A percentile compares a stretch with the other conserved stretches of the same genome.
phyloP scores from a whole-genome alignment of 108 stramenopile genomes.

The Nannochloropsis oceanica region DNA sequence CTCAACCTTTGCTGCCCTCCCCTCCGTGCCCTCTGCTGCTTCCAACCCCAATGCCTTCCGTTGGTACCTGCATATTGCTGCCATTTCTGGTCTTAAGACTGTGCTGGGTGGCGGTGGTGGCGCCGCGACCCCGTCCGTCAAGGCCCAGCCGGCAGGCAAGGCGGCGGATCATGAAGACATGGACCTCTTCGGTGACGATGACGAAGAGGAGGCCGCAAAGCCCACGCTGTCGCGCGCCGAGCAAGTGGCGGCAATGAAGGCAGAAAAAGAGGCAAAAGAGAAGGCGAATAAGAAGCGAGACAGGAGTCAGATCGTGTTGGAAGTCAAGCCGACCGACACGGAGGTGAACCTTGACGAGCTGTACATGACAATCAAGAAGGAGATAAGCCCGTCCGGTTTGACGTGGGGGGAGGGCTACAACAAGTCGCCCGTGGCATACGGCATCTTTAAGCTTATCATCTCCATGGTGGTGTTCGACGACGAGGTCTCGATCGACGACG shows the following conservation, averaged over 20 bases:
- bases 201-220: background rate
- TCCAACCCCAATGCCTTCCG: constrained; percentile 45
- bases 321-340: constrained; percentile 47
- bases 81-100: constrained; percentile 30
- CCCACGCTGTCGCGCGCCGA: background rate
- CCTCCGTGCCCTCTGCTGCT: constrained; percentile 28
- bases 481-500: constrained; percentile 17
- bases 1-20: constrained; percentile 33
- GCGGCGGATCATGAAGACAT: background rate
- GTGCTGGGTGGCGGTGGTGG: background rate
- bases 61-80: constrained; percentile 51
- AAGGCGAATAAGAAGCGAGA: background rate
- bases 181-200: background rate
- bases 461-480: constrained; percentile 42
- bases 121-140: background rate
- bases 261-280: background rate
- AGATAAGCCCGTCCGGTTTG: constrained; percentile 34
- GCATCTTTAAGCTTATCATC: constrained; percentile 47
- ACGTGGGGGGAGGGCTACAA: constrained; percentile 43
- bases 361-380: constrained; percentile 32
- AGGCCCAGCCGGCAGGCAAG: background rate
- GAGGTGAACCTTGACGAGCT: constrained; percentile 39
- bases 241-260: background rate
- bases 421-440: constrained; percentile 43
- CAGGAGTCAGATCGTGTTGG: constrained; percentile 41